Base-by-base conservation (phyloP, 306 rosid species). In the Dryas octopetala region DNA sequence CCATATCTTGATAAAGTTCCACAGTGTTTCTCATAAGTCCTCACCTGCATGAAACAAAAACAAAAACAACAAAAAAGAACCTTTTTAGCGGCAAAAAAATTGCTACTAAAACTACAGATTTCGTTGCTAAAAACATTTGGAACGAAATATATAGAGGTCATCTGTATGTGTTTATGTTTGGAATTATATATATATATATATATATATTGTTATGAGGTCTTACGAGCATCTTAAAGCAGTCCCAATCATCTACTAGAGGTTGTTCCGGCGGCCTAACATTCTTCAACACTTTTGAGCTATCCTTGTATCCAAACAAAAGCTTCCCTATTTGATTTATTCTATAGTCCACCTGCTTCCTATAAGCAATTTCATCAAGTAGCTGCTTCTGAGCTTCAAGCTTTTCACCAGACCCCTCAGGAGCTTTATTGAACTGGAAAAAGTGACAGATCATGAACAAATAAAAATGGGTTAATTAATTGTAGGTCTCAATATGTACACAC, bases 191-290 rank as follows among this genome's bases (percentile, higher is more conserved):
- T 32, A 32, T 32, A 32, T 32, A 32, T 32, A 32, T 32, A 32
- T 32, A 32, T 32, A 32, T 32, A 32, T 32, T 32, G 38, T 2
- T 32, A 32, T 32, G 38, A 17, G 14, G 70, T 55, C 85, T 85
- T 82, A 90, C 91, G 51, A 86, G 73, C 61, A 60, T 77, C 80
- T 77, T 87, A 9, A 88, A 66, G 76, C 95, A 89, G 62, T 83
- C 78, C 97, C 95, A 91, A 74, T 89, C 90, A 64, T 89, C 89
- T 0, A 89, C 91, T 10, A 86, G 78, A 41, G 95, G 80, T 5
- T 83, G 84, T 7, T 89, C 93, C 0, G 67, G 16, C 7, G 84
- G 76, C 75, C 91, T 80, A 67, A 86, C 88, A 17, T 68, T 17
- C 55, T 55, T 7, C 71, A 88, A 44, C 57, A 80, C 26, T 13